Base-by-base conservation (phyloP, 2,329 filamentous ascomycete genomes). In the Eutypella sp. region DNA sequence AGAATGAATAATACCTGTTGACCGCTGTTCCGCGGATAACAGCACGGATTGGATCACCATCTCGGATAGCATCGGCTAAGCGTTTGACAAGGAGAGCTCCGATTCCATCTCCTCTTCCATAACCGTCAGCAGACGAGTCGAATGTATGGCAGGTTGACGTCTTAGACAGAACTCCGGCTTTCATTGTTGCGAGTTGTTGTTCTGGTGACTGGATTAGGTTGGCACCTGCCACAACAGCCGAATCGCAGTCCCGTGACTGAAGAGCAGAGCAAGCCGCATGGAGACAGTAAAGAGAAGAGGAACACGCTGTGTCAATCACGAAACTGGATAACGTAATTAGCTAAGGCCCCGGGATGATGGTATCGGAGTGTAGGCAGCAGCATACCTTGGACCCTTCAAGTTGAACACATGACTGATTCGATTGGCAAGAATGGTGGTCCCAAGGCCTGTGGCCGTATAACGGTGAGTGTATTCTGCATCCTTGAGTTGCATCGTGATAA, bases 181-280 rank as follows among this genome's bases (percentile, higher is more conserved):
- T 64, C 2, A 55, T 54, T 10, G 61, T 59, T 31, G 55, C 55
- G 49, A 63, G 54, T 16, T 61, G 57, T 38, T 56, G 48, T 43
- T 64, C 56, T 1, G 52, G 58, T 0, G 57, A 59, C 3, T 64
- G 46, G 5, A 70, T 60, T 3, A 69, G 44, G 50, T 69, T 68
- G 22, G 45, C 48, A 15, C 64, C 67, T 5, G 52, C 65, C 1
- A 67, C 62, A 7, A 70, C 48, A 3, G 66, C 66, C 1, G 48
- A 50, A 5, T 55, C 53, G 7, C 58, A 62, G 23, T 68, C 66
- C 1, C 53, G 47, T 8, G 45, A 42, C 5, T 50, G 45, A 3
- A 65, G 36, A 5, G 56, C 53, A 15, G 54, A 51, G 42, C 55
- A 59, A 1, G 63, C 62, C 9, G 53, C 54, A 29, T 64, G 56